phyloP scores from a whole-genome alignment of 768 basidiomycete species.

The Pleurotus giganteus region DNA sequence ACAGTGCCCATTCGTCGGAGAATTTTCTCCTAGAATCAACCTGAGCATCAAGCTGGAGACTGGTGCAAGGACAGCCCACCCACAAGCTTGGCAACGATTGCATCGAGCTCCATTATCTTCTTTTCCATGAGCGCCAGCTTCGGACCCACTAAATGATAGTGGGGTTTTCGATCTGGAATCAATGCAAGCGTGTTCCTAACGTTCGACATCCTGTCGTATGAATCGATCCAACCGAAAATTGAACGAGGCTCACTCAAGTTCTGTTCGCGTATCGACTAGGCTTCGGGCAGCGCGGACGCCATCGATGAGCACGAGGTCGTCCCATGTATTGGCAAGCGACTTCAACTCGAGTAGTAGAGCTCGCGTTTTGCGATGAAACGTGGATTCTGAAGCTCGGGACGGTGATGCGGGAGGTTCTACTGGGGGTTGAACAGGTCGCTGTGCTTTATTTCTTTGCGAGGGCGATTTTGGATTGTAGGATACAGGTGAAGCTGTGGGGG shows the following conservation, averaged over 20 bases:
- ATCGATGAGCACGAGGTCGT: conserved; percentile 76
- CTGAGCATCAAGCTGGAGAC: neutral
- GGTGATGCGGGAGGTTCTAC: conserved; percentile 40
- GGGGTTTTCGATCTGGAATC: conserved; percentile 55
- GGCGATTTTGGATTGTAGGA: conserved; percentile 29
- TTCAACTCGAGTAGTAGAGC: conserved; percentile 67
- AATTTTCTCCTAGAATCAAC: conserved; percentile 58
- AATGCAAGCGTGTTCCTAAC: conserved; percentile 65
- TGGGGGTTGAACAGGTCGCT: neutral
- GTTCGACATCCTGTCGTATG: neutral
- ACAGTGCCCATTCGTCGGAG: conserved; percentile 63
- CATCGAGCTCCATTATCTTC: conserved; percentile 56
- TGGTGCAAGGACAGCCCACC: conserved; percentile 22
- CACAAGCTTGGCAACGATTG: conserved; percentile 65
- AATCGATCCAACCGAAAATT: neutral
- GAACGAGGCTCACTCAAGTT: conserved; percentile 80
- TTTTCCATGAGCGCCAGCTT: conserved; percentile 70
- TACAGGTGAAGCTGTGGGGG: conserved; percentile 68
- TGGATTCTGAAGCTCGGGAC: conserved; percentile 62
- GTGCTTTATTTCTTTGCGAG: neutral
- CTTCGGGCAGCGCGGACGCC: conserved; percentile 73
- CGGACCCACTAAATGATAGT: conserved; percentile 56
- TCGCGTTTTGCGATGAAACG: conserved; percentile 77
- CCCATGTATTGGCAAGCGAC: conserved; percentile 68
- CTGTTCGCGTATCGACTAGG: conserved; percentile 76